Percentiles rank a stretch among this genome's conserved stretches.
Evolutionary conservation across 768 basidiomycete genomes (phyloP).

Genomic region (Clitopilus hobsonii): DNA sequence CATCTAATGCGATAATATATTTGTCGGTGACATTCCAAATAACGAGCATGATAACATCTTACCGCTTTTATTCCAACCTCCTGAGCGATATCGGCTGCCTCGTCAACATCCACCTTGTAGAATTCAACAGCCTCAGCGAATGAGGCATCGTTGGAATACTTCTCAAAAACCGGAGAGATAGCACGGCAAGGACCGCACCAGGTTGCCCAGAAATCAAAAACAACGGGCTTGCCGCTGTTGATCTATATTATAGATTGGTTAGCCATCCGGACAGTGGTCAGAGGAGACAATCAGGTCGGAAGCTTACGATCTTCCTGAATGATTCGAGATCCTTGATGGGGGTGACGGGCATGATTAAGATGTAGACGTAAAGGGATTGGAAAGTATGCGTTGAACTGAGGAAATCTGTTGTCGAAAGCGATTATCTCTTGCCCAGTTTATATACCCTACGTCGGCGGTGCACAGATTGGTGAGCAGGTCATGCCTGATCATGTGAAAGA

Average conservation of each 20-base stretch:
- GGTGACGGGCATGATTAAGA: constrained; percentile 32
- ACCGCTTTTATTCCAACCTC: constrained; percentile 64
- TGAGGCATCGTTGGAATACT: constrained; percentile 32
- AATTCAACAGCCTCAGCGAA: constrained; percentile 43
- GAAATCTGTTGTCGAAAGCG: not conserved
- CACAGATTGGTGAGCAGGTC: constrained; percentile 2
- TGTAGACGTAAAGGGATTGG: not conserved
- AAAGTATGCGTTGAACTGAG: too few relatives aligned
- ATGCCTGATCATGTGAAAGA: constrained; percentile 2
- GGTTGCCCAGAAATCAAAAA: constrained; percentile 74
- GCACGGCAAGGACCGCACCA: constrained; percentile 73
- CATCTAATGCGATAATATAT: too few relatives aligned
- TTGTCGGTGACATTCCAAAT: too few relatives aligned
- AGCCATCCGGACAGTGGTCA: not conserved
- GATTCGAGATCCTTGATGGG: constrained; percentile 27
- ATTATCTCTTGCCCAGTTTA: not conserved
- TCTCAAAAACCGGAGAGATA: constrained; percentile 65
- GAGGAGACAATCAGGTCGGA: not conserved
- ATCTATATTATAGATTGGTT: constrained; percentile 26
- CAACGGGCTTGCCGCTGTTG: constrained; percentile 36
- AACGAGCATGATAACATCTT: constrained; percentile 19
- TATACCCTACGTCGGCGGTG: not conserved
- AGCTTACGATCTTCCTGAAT: constrained; percentile 42
- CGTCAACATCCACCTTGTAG: constrained; percentile 75
- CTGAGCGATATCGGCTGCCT: constrained; percentile 42